These are phyloP conservation scores for Brassica incana DNA, from an alignment of 345 rosid genomes.

Conservation along the genomic window DNA sequence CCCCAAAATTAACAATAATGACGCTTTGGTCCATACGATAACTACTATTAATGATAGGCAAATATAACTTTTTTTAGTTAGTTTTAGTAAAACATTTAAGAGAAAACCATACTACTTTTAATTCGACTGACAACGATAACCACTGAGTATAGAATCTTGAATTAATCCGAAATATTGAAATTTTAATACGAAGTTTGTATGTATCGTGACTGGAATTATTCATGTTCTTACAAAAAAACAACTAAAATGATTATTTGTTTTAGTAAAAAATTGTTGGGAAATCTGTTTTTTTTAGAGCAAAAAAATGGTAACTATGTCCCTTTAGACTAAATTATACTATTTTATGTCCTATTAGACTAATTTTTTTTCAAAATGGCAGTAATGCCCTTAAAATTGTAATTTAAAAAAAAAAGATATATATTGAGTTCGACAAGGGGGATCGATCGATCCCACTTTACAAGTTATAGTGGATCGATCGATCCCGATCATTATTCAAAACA, in stretches of 20 bases:
- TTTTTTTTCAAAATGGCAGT: too few relatives aligned
- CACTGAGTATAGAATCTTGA: constrained; percentile 19
- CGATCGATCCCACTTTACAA: too few relatives aligned
- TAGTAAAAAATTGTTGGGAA: neutral
- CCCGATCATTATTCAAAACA: too few relatives aligned
- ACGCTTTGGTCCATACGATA: constrained; percentile 44
- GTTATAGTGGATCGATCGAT: too few relatives aligned
- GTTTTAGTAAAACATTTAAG: constrained; percentile 19
- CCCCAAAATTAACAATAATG: constrained; percentile 53
- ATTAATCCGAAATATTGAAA: neutral
- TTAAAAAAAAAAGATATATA: too few relatives aligned
- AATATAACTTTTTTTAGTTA: constrained; percentile 14
- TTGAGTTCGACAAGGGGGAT: too few relatives aligned
- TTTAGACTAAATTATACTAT: too few relatives aligned
- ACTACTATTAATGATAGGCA: constrained; percentile 35
- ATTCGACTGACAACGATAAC: constrained; percentile 31
- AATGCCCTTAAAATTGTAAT: too few relatives aligned
- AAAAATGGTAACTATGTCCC: too few relatives aligned
- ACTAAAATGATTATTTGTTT: neutral
- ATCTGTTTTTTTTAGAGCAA: too few relatives aligned
- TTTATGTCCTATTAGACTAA: too few relatives aligned
- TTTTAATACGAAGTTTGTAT: neutral
- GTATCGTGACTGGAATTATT: neutral
- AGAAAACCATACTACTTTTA: constrained; percentile 23
- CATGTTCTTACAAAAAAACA: neutral